Evolutionary conservation across 163 green algal genomes (phyloP).

Genomic region (Scenedesmus sp.): DNA sequence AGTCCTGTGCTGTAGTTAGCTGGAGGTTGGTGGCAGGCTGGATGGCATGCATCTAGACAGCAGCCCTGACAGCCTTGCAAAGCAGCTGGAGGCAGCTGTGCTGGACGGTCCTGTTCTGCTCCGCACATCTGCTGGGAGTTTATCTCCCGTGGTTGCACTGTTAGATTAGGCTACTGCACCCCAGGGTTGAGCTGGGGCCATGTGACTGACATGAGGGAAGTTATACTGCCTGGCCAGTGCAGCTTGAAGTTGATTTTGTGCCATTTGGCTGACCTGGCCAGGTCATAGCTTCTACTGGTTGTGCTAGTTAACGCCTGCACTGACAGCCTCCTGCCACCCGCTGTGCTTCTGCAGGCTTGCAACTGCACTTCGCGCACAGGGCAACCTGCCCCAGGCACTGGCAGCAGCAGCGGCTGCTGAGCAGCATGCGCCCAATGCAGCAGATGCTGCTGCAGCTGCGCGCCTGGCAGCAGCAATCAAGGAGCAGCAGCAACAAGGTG

Average conservation of each 20-base stretch:
- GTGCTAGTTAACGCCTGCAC: neutral
- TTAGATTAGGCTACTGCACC: too few relatives aligned
- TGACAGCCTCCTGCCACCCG: neutral
- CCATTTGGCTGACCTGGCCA: too few relatives aligned
- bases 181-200: too few relatives aligned
- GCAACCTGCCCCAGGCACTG: neutral
- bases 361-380: neutral
- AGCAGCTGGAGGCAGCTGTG: slow-evolving; percentile 20
- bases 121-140: too few relatives aligned
- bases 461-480: slow-evolving; percentile 3
- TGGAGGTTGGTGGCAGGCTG: slow-evolving; percentile 40
- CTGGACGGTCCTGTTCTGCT: neutral
- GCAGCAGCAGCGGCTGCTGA: neutral
- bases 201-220: too few relatives aligned
- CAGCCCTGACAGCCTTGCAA: neutral
- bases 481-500: neutral
- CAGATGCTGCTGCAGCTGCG: neutral
- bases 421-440: neutral
- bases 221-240: too few relatives aligned
- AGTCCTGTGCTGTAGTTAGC: neutral
- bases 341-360: slow-evolving; percentile 15
- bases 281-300: too few relatives aligned
- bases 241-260: too few relatives aligned
- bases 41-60: slow-evolving; percentile 2
- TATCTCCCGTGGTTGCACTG: too few relatives aligned